These are phyloP conservation scores for Rhodamnia rubescens DNA, from an alignment of 345 rosid genomes.

Conservation along the genomic window DNA sequence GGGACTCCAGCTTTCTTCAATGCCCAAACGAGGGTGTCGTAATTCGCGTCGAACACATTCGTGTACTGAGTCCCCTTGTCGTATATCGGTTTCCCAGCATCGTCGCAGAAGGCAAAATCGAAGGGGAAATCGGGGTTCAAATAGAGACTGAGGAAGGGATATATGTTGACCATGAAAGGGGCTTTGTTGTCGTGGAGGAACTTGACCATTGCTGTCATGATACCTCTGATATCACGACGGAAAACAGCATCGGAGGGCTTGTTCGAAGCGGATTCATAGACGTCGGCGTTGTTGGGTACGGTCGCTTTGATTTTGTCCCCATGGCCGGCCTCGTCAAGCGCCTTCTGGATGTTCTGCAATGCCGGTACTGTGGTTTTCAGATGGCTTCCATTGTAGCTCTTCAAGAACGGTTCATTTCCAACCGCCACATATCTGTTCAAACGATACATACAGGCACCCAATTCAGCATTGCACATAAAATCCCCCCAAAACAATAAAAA, in stretches of 20 bases:
- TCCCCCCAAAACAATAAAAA: neutral
- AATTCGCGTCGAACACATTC: slow-evolving; percentile 79
- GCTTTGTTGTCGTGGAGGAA: slow-evolving; percentile 27
- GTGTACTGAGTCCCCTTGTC: slow-evolving; percentile 33
- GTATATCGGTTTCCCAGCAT: slow-evolving; percentile 3
- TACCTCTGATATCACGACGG: slow-evolving; percentile 29
- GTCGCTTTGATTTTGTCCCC: slow-evolving; percentile 54
- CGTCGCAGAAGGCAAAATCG: slow-evolving; percentile 52
- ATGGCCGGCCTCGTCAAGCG: slow-evolving; percentile 44
- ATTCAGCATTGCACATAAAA: too few species aligned
- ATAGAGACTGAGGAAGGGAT: slow-evolving; percentile 76
- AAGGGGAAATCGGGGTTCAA: slow-evolving; percentile 44
- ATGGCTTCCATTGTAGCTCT: slow-evolving; percentile 47
- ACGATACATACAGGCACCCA: neutral
- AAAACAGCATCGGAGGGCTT: slow-evolving; percentile 64
- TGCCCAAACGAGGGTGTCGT: slow-evolving; percentile 65
- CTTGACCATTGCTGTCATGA: slow-evolving; percentile 30
- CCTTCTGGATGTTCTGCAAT: slow-evolving; percentile 53
- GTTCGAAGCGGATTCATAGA: slow-evolving; percentile 39
- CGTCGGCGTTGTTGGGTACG: slow-evolving; percentile 68
- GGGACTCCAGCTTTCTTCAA: slow-evolving; percentile 33
- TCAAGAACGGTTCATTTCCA: slow-evolving; percentile 82
- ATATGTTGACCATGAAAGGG: slow-evolving; percentile 80
- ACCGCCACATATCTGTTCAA: slow-evolving; percentile 68
- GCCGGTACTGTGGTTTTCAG: slow-evolving; percentile 44